These are phyloP conservation scores for Elsinoe necatrix DNA, from an alignment of 2,329 filamentous ascomycete species.

Conservation along the genomic window DNA sequence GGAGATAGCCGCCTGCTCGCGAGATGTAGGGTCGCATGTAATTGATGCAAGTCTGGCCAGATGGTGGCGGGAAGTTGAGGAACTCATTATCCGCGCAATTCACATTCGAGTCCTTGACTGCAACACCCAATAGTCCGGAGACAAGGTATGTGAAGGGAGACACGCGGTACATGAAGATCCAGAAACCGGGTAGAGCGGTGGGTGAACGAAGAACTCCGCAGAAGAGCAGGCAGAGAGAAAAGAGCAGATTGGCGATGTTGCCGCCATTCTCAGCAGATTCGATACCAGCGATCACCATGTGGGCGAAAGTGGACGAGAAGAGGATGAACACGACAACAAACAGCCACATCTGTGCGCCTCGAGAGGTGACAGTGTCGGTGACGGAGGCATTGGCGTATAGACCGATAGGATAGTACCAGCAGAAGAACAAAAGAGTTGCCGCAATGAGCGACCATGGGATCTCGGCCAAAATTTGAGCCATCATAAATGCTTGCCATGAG, in stretches of 20 bases:
- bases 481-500: constrained; percentile 76
- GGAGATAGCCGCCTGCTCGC: constrained; percentile 31
- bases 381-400: constrained; percentile 61
- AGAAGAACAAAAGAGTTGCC: constrained; percentile 67
- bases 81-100: constrained; percentile 62
- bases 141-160: constrained; percentile 79
- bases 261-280: constrained; percentile 66
- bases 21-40: constrained; percentile 33
- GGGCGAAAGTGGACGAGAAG: constrained; percentile 73
- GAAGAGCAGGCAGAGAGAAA: constrained; percentile 66
- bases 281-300: constrained; percentile 67
- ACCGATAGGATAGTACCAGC: constrained; percentile 80
- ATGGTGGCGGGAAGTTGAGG: constrained; percentile 55
- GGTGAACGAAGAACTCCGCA: constrained; percentile 59
- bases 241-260: constrained; percentile 67
- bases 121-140: constrained; percentile 60
- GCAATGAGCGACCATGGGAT: constrained; percentile 75
- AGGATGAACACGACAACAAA: constrained; percentile 67
- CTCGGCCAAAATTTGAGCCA: constrained; percentile 75
- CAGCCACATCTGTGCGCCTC: constrained; percentile 71
- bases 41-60: constrained; percentile 35
- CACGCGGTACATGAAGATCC: constrained; percentile 74
- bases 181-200: constrained; percentile 59
- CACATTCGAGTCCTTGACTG: constrained; percentile 58
- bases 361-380: constrained; percentile 54